Base-by-base conservation (phyloP, 768 basidiomycete species). In the Austroboletus eburneus region DNA sequence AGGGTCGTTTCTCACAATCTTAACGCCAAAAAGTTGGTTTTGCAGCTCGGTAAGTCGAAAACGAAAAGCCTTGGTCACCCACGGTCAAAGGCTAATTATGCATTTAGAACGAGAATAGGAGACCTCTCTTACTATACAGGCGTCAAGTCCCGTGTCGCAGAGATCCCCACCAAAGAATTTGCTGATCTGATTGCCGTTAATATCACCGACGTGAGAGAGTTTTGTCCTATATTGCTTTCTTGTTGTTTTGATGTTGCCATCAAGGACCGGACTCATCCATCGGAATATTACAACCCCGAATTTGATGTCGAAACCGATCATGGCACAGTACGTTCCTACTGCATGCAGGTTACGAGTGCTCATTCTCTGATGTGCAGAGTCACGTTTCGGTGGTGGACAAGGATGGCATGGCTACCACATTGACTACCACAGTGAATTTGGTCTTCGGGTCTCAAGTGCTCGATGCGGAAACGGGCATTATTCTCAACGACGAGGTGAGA, bases 401-500 rank as follows among this genome's bases (percentile, higher is more conserved):
- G 56, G 72, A 85, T 58, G 91, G 91, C 17, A 91, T 94, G 78
- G 92, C 86, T 0, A 90, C 92, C 5, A 66, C 87, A 14, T 58
- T 97, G 27, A 96, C 94, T 2, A 85, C 88, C 4, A 94, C 94
- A 0, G 84, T 97, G 38, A 98, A 98, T 63, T 67, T 85, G 0
- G 71, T 94, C 16, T 98, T 95, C 65, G 95, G 94, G 14, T 93
- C 90, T 3, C 78, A 76, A 46, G 88, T 97, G 1, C 72, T 95
- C 53, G 92, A 95, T 65, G 78, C 87, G 0, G 76, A 81, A 42
- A 96, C 93, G 0, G 94, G 95, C 0, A 75, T 98, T 23, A 77
- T 98, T 42, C 67, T 97, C 34, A 97, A 97, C 57, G 82, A 98
- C 58, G 90, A 95, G 73, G 81, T 77, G 56, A 55, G 20, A 35